A percentile compares a stretch with the other conserved stretches of the same genome.
These are phyloP conservation scores for Saccharum hybrid DNA, from an alignment of 202 grass and related monocot species.

Conservation along the genomic window DNA sequence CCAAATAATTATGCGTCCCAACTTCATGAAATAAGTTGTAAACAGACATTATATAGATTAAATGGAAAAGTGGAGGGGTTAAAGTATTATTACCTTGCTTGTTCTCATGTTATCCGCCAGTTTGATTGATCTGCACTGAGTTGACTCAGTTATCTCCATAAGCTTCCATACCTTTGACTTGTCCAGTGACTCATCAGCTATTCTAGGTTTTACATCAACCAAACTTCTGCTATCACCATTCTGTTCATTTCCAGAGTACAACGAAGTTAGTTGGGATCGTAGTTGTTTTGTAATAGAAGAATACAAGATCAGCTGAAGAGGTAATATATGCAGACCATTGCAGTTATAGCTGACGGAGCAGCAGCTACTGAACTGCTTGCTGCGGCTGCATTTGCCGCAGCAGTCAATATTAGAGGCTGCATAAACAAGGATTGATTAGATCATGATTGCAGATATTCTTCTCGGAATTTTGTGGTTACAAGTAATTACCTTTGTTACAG, in stretches of 20 bases:
- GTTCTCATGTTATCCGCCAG: conserved; percentile 75
- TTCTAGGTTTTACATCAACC: conserved; percentile 94
- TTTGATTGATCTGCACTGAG: conserved; percentile 88
- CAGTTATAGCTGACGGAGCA: conserved; percentile 66
- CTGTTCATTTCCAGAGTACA: conserved; percentile 46
- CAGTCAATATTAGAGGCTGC: conserved; percentile 91
- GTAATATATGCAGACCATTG: conserved; percentile 61
- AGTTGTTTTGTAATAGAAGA: conserved; percentile 40
- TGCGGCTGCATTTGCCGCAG: conserved; percentile 53
- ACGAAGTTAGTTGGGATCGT: conserved; percentile 35
- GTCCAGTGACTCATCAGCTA: conserved; percentile 74
- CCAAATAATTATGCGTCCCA: neutral
- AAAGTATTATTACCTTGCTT: conserved; percentile 79
- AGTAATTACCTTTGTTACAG: conserved; percentile 70
- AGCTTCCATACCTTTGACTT: conserved; percentile 96
- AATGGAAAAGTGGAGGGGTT: conserved; percentile 11
- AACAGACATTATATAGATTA: conserved; percentile 24
- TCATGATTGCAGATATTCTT: conserved; percentile 37
- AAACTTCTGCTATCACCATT: conserved; percentile 87
- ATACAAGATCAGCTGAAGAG: conserved; percentile 40
- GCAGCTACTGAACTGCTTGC: conserved; percentile 80
- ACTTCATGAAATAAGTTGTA: conserved; percentile 10
- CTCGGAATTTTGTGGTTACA: conserved; percentile 17
- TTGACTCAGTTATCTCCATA: conserved; percentile 78
- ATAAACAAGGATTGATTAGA: conserved; percentile 43